A percentile compares a stretch with the other conserved stretches of the same genome.
phyloP scores from a whole-genome alignment of 2,329 filamentous ascomycete genomes.

The Hymenoscyphus infarciens region DNA sequence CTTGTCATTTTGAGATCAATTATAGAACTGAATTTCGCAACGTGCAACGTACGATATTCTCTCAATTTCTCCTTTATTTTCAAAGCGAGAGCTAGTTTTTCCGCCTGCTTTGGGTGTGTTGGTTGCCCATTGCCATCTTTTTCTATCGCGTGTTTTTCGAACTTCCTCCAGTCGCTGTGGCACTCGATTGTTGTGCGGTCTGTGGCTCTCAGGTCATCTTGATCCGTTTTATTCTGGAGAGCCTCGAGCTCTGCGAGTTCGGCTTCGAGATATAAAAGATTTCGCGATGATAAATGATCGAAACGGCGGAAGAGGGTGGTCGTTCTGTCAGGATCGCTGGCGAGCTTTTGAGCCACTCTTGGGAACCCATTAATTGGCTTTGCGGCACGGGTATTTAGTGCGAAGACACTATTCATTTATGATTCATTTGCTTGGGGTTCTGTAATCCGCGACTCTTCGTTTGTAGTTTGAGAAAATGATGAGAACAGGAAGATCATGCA shows the following conservation, averaged over 20 bases:
- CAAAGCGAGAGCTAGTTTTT: slow-evolving; percentile 7
- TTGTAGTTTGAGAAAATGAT: background rate
- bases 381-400: background rate
- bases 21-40: too few species aligned
- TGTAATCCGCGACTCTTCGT: too few species aligned
- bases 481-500: too few species aligned
- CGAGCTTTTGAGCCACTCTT: slow-evolving; percentile 17
- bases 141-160: background rate
- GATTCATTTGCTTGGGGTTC: background rate
- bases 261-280: slow-evolving; percentile 22
- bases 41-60: slow-evolving; percentile 22
- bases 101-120: background rate
- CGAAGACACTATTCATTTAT: background rate
- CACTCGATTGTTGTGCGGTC: background rate
- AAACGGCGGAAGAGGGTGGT: slow-evolving; percentile 26
- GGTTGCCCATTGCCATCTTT: background rate
- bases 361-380: slow-evolving; percentile 18
- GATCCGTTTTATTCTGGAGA: slow-evolving; percentile 14
- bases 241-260: slow-evolving; percentile 24
- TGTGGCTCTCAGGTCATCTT: slow-evolving; percentile 8
- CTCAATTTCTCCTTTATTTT: slow-evolving; percentile 18
- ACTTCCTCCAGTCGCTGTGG: background rate
- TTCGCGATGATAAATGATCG: slow-evolving; percentile 23
- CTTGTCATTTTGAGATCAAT: background rate
- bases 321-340: slow-evolving; percentile 19